Evolutionary conservation across 78 protist species (phyloP), one percentile per base, ranked within the genome.

Genomic region (Dictyostelium intermedium): DNA sequence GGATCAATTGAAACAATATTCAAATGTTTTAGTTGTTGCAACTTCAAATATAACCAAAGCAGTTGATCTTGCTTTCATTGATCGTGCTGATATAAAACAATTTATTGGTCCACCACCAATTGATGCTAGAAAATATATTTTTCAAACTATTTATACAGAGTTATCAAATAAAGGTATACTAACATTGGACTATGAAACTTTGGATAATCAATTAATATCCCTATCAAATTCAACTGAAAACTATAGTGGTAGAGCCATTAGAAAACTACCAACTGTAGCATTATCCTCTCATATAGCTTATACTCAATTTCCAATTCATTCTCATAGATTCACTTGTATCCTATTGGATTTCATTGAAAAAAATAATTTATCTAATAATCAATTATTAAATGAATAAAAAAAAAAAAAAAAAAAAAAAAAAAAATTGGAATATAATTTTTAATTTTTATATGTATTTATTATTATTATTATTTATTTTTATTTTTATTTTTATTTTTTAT

Each of bases 31-130:
- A 34, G 76, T 98, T 1, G 83, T 98, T 60, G 76, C 98, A 14
- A 99, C 99, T 0, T 95, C 98, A 76, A 99, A 99, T 97, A 47
- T 98, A 32, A 94, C 99, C 0, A 92, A 37, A 41, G 98, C 98
- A 1, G 89, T 85, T 50, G 95, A 87, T 2, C 25, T 87, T 47
- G 99, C 99, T 7, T 99, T 98, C 39, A 84, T 98, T 11, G 99
- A 98, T 85, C 84, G 99, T 11, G 99, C 99, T 0, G 99, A 99
- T 96, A 56, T 98, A 39, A 97, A 96, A 34, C 97, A 87, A 50
- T 98, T 34, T 85, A 85, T 99, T 25, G 99, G 99, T 4, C 95
- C 37, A 18, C 99, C 99, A 5, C 23, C 95, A 11, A 0, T 32
- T 1, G 41, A 23, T 0, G 98, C 98, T 0, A 25, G 97, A 20